A percentile compares a stretch with the other conserved stretches of the same genome.
phyloP scores from a whole-genome alignment of 805 yeast species.

The Barnettozyma pratensis region DNA sequence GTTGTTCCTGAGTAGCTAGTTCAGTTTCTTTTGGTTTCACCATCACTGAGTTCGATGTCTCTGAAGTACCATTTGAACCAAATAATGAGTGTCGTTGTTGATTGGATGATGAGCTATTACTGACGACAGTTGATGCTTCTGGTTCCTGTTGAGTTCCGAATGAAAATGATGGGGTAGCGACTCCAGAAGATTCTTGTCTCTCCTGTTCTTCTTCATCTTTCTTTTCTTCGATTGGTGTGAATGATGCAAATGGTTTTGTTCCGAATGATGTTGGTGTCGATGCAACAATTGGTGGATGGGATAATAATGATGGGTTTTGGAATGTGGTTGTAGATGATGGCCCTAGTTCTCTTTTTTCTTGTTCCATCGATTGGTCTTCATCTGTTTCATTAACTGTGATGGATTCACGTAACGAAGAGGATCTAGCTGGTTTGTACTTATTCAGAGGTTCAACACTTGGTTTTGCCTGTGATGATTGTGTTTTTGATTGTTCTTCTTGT shows the following conservation, averaged over 20 bases:
- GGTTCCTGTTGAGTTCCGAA: neutral
- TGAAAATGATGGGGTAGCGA: neutral
- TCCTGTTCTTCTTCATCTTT: neutral
- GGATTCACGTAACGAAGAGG: slow-evolving; percentile 33
- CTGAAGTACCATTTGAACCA: too few species aligned
- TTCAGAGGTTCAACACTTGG: neutral
- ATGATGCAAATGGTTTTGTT: neutral
- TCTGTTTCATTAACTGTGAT: slow-evolving; percentile 18
- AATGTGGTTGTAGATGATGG: neutral
- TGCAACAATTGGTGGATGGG: neutral
- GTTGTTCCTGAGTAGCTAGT: neutral
- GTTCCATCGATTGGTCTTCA: slow-evolving; percentile 9
- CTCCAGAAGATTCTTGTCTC: neutral
- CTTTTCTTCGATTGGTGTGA: neutral
- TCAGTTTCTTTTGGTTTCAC: neutral
- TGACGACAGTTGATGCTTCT: neutral
- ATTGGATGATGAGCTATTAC: neutral
- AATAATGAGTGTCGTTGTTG: neutral
- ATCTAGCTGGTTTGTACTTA: slow-evolving; percentile 17
- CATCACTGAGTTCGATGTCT: too few species aligned
- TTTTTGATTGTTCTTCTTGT: neutral
- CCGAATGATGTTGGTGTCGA: slow-evolving; percentile 2
- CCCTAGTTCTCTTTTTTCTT: slow-evolving; percentile 2
- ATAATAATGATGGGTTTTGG: neutral
- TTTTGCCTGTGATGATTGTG: slow-evolving; percentile 1